Conservation (phyloP, 192 early-diverging fungal genomes). For the Geranomyces michiganensis region DNA sequence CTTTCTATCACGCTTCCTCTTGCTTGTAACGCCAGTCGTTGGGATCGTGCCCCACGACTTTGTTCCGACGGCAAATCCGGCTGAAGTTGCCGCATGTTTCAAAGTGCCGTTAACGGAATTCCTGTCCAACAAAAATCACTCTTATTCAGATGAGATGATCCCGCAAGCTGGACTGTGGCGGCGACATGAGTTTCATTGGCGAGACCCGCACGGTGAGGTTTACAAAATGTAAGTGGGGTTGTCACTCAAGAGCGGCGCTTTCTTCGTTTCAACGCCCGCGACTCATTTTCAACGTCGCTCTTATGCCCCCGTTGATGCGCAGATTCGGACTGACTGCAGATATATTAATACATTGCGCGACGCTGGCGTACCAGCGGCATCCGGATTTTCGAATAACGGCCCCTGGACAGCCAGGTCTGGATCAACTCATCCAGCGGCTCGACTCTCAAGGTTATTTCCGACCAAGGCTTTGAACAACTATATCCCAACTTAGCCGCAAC, state of each 20-base stretch:
- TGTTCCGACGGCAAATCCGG: slow-evolving; percentile 23
- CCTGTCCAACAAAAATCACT: slow-evolving; percentile 17
- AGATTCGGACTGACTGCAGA: slow-evolving; percentile 34
- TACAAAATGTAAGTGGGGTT: slow-evolving; percentile 21
- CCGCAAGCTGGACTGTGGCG: slow-evolving; percentile 11
- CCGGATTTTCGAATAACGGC: slow-evolving; percentile 23
- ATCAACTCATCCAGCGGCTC: background rate
- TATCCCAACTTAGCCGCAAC: background rate
- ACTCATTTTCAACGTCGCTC: no score
- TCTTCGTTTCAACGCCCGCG: no score
- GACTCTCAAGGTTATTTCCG: slow-evolving; percentile 14
- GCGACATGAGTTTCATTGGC: slow-evolving; percentile 21
- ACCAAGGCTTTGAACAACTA: background rate
- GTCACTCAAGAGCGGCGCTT: no score
- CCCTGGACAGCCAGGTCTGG: slow-evolving; percentile 15
- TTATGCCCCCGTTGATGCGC: no score
- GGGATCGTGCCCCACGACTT: slow-evolving; percentile 15
- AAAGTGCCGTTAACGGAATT: slow-evolving; percentile 33
- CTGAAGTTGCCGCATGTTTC: slow-evolving; percentile 41
- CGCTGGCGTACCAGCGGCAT: slow-evolving; percentile 16
- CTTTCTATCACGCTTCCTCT: slow-evolving; percentile 27
- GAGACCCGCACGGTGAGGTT: background rate
- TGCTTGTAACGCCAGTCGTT: slow-evolving; percentile 42
- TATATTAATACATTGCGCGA: slow-evolving; percentile 25
- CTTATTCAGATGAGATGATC: slow-evolving; percentile 11